phyloP scores from a whole-genome alignment of 2,329 filamentous ascomycete genomes.

The Penicillium sp. region DNA sequence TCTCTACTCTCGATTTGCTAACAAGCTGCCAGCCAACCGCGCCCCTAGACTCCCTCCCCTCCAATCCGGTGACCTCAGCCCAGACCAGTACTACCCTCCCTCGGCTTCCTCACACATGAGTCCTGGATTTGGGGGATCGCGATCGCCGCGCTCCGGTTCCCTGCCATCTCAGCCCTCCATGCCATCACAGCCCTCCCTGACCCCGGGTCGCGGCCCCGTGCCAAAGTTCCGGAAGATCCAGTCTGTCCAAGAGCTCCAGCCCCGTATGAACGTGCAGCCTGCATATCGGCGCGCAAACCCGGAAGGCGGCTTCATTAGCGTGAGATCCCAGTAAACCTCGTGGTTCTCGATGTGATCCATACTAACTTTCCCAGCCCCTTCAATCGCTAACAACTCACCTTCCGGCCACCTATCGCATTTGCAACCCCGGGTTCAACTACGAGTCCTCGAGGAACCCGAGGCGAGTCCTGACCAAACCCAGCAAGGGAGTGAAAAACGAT shows the following conservation, averaged over 20 bases:
- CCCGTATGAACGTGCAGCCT: conserved; percentile 83
- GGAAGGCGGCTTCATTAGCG: conserved; percentile 96
- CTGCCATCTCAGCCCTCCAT: conserved; percentile 46
- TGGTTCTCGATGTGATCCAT: neutral
- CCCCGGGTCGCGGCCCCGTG: conserved; percentile 64
- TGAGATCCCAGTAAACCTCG: conserved; percentile 50
- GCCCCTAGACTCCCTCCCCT: conserved; percentile 74
- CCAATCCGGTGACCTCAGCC: conserved; percentile 65
- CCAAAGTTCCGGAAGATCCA: conserved; percentile 85
- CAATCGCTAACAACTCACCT: conserved; percentile 94
- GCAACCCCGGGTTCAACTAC: conserved; percentile 97
- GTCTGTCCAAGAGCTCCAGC: conserved; percentile 71
- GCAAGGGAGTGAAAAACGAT: conserved; percentile 98
- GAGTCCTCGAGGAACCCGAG: conserved; percentile 96
- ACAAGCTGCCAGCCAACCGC: conserved; percentile 43
- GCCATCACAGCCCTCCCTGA: conserved; percentile 46
- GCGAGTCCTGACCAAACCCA: conserved; percentile 93
- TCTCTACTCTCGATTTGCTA: conserved; percentile 8
- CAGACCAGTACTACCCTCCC: conserved; percentile 70
- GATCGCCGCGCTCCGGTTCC: conserved; percentile 50
- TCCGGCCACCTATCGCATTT: conserved; percentile 95
- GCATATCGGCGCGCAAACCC: conserved; percentile 91
- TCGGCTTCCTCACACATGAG: conserved; percentile 72
- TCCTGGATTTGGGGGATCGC: conserved; percentile 59
- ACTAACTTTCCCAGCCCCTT: conserved; percentile 65